phyloP scores from a whole-genome alignment of 768 basidiomycete species.

The Phallus indusiatus region DNA sequence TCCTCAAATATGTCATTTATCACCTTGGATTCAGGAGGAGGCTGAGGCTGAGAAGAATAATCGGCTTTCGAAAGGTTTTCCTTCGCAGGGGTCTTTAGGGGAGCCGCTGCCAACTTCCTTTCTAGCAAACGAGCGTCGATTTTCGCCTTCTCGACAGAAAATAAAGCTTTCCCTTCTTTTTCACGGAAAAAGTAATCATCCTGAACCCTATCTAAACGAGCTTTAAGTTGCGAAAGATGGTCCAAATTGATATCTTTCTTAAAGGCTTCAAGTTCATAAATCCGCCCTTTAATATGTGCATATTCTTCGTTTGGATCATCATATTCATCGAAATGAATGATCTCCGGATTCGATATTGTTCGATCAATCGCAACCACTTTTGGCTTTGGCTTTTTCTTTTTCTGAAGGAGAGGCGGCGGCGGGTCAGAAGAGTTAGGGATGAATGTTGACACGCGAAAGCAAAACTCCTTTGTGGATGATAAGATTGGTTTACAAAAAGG shows the following conservation, averaged over 20 bases:
- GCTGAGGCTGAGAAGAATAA: not conserved
- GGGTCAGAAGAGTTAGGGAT: not conserved
- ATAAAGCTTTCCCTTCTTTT: constrained; percentile 51
- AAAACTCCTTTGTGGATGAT: not conserved
- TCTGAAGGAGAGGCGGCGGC: not conserved
- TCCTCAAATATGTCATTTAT: constrained; percentile 44
- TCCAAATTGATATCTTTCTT: constrained; percentile 14
- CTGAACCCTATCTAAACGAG: constrained; percentile 37
- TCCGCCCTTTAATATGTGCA: constrained; percentile 49
- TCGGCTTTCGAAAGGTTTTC: not conserved
- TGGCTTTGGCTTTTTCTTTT: not conserved
- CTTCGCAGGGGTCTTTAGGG: not conserved
- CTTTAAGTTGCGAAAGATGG: constrained; percentile 30
- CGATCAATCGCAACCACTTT: not conserved
- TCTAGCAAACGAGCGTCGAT: constrained; percentile 25
- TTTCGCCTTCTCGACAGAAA: constrained; percentile 43
- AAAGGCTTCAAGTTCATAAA: constrained; percentile 35
- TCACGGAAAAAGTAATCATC: constrained; percentile 65
- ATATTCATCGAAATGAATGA: constrained; percentile 18
- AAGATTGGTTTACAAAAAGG: not conserved
- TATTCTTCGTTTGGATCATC: constrained; percentile 56
- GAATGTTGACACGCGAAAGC: not conserved
- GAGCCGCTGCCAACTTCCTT: constrained; percentile 8
- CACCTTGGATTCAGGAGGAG: not conserved
- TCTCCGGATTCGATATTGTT: not conserved